Evolutionary conservation across 169 alveolate species (phyloP).

Genomic region (Plasmodium billcollinsi): DNA sequence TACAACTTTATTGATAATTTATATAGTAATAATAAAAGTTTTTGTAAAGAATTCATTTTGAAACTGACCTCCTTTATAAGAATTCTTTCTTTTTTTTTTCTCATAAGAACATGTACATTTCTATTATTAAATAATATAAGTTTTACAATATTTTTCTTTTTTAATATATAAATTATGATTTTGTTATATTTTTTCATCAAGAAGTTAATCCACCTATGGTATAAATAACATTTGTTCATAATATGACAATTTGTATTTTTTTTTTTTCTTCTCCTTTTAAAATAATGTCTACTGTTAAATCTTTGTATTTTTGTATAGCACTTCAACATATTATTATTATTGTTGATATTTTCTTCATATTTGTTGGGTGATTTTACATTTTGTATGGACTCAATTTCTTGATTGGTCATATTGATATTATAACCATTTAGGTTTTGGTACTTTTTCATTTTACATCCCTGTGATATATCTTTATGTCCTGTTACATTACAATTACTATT

Average conservation of each 20-base stretch:
- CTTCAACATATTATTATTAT: neutral
- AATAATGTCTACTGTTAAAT: neutral
- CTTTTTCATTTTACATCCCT: neutral
- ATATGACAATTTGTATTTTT: constrained; percentile 20
- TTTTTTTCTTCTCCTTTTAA: constrained; percentile 6
- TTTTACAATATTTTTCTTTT: constrained; percentile 47
- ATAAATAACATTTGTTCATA: constrained; percentile 58
- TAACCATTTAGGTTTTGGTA: neutral
- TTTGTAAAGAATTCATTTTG: constrained; percentile 36
- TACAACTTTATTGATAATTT: constrained; percentile 37
- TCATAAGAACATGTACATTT: constrained; percentile 47
- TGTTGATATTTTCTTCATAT: neutral
- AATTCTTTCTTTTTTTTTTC: constrained; percentile 25
- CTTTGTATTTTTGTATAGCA: neutral
- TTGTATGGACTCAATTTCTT: neutral
- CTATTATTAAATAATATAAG: constrained; percentile 51
- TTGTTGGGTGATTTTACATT: neutral
- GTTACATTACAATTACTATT: no score
- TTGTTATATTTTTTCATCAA: constrained; percentile 41
- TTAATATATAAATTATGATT: constrained; percentile 20
- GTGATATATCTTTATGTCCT: neutral
- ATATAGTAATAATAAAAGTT: constrained; percentile 27
- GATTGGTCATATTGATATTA: neutral
- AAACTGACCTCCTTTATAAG: constrained; percentile 14
- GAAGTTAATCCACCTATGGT: constrained; percentile 54